These are phyloP conservation scores for Fusarium vanettenii DNA, from an alignment of 2,329 filamentous ascomycete species.

Conservation along the genomic window DNA sequence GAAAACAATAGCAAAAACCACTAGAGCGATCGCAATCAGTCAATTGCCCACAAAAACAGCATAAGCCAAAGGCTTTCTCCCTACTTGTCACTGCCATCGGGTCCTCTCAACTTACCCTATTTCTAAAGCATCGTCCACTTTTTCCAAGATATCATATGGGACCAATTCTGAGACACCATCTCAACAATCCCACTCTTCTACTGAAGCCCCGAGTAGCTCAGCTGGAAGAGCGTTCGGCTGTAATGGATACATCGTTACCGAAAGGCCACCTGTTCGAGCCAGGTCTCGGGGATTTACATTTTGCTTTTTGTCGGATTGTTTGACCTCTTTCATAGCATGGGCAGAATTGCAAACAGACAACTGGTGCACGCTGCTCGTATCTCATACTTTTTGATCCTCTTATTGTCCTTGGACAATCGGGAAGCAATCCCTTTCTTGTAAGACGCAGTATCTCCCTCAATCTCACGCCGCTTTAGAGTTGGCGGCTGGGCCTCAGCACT, in stretches of 20 bases:
- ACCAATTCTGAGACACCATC: not conserved
- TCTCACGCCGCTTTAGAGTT: not conserved
- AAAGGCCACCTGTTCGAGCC: slow-evolving; percentile 44
- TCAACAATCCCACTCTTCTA: slow-evolving; percentile 24
- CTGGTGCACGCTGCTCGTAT: not conserved
- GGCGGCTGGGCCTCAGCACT: not conserved
- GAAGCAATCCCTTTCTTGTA: not conserved
- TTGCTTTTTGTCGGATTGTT: not conserved
- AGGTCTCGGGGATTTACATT: slow-evolving; percentile 41
- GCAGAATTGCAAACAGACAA: not conserved
- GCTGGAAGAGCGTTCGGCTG: slow-evolving; percentile 45
- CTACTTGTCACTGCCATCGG: not conserved
- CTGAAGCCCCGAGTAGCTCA: slow-evolving; percentile 42
- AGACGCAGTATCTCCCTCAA: not conserved
- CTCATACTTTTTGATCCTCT: not conserved
- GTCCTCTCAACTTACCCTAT: not conserved
- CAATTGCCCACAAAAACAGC: not conserved
- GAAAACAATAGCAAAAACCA: not conserved
- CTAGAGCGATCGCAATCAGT: not conserved
- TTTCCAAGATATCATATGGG: fast-evolving
- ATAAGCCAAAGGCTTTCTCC: no score
- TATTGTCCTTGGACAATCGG: not conserved
- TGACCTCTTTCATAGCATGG: no score
- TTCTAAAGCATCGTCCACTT: not conserved
- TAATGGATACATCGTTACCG: slow-evolving; percentile 33